A percentile compares a stretch with the other conserved stretches of the same genome.
Conservation (phyloP, 2,329 filamentous ascomycete genomes). For the Cercospora sojina region DNA sequence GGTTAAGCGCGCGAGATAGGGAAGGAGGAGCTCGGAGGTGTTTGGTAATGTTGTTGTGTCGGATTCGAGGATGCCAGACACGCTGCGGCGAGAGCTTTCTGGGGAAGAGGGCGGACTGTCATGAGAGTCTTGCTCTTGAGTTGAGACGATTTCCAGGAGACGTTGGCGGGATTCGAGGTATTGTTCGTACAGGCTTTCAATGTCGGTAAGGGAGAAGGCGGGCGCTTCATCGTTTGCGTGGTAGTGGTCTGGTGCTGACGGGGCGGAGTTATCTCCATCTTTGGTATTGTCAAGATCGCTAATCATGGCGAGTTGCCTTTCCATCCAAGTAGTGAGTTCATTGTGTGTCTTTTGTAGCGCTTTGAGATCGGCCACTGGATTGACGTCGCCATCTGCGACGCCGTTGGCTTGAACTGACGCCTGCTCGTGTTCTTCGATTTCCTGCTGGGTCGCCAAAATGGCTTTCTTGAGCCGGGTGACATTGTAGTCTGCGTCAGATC, state of each 20-base stretch:
- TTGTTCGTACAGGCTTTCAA: conserved; percentile 32
- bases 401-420: conserved; percentile 5
- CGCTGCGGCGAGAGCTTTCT: conserved; percentile 6
- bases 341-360: conserved; percentile 35
- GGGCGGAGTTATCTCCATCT: conserved; percentile 10
- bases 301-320: conserved; percentile 35
- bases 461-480: conserved; percentile 36
- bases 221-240: background rate
- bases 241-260: conserved; percentile 1
- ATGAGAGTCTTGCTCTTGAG: conserved; percentile 8
- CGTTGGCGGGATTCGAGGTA: conserved; percentile 31
- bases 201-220: conserved; percentile 20
- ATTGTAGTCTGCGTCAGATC: conserved; percentile 28
- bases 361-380: conserved; percentile 26
- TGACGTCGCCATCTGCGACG: background rate
- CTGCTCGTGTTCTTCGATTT: conserved; percentile 23
- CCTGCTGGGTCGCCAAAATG: conserved; percentile 30
- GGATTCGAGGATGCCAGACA: conserved; percentile 7
- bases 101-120: conserved; percentile 14
- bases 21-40: conserved; percentile 29
- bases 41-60: conserved; percentile 8
- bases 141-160: conserved; percentile 29
- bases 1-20: conserved; percentile 29
- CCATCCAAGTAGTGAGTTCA: conserved; percentile 38
- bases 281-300: conserved; percentile 28